phyloP scores from a whole-genome alignment of 2,329 filamentous ascomycete genomes.

The Colletotrichum sp. region DNA sequence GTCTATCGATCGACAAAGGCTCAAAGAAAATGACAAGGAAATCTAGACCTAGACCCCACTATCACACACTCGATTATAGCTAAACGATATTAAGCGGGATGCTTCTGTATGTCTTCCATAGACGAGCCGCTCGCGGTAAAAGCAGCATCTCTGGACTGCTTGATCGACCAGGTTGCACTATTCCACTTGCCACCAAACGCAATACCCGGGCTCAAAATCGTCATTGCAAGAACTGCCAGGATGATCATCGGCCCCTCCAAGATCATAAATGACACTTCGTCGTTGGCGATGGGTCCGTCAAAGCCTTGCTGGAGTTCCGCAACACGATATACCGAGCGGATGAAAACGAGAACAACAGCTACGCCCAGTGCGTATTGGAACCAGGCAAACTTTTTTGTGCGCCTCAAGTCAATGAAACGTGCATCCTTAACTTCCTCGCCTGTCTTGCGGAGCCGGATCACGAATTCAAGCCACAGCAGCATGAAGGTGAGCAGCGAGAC shows the following conservation, averaged over 20 bases:
- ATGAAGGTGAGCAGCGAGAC: not conserved
- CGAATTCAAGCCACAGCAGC: not conserved
- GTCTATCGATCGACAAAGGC: not conserved
- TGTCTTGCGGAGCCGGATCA: not conserved
- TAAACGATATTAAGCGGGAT: not conserved
- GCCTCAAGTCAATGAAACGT: not conserved
- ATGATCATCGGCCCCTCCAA: slow-evolving; percentile 47
- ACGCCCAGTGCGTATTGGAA: slow-evolving; percentile 28
- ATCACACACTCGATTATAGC: rapidly evolving
- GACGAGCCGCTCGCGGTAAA: not conserved
- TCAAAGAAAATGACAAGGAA: not conserved
- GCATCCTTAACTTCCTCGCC: slow-evolving; percentile 24
- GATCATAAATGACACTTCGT: slow-evolving; percentile 50
- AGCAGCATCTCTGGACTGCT: not conserved
- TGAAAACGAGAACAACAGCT: slow-evolving; percentile 59
- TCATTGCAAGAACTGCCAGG: slow-evolving; percentile 31
- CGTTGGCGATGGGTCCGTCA: slow-evolving; percentile 49
- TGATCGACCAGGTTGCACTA: not conserved
- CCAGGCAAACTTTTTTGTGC: not conserved
- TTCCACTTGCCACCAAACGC: slow-evolving; percentile 10
- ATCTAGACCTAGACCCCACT: rapidly evolving
- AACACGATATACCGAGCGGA: slow-evolving; percentile 61
- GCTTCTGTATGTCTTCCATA: not conserved
- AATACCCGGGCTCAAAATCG: slow-evolving; percentile 33
- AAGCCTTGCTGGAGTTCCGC: slow-evolving; percentile 63